Evolutionary conservation across 164 flowering plant genomes (phyloP).

Genomic region (grape (Vitis vinifera)): DNA sequence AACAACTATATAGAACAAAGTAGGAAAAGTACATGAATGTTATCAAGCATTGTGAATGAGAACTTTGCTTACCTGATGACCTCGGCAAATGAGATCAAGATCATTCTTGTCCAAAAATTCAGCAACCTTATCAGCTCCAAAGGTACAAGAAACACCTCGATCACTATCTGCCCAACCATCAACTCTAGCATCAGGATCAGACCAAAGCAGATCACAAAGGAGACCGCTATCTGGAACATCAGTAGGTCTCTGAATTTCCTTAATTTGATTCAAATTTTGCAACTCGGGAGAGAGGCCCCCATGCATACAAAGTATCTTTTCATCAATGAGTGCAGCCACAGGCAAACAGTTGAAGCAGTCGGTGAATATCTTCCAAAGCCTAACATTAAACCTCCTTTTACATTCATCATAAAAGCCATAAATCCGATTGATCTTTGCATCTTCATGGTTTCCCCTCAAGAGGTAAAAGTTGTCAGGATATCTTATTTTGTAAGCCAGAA

Average conservation of each 20-base stretch:
- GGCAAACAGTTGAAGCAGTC: constrained; percentile 67
- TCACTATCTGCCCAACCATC: constrained; percentile 59
- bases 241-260: constrained; percentile 47
- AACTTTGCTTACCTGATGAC: constrained; percentile 46
- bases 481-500: constrained; percentile 53
- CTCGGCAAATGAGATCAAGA: constrained; percentile 62
- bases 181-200: constrained; percentile 48
- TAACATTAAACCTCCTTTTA: constrained; percentile 57
- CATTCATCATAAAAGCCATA: constrained; percentile 66
- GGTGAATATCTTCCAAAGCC: constrained; percentile 60
- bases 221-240: constrained; percentile 59
- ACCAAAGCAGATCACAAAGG: constrained; percentile 63
- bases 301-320: constrained; percentile 60
- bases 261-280: constrained; percentile 42
- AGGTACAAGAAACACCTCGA: constrained; percentile 57
- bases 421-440: constrained; percentile 59
- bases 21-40: too few species aligned
- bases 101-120: constrained; percentile 56
- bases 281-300: constrained; percentile 62
- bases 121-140: constrained; percentile 46
- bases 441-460: constrained; percentile 64
- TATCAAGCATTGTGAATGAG: not conserved
- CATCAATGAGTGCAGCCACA: constrained; percentile 56
- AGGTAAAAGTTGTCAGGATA: constrained; percentile 48
- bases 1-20: too few species aligned